Conservation (phyloP, 352 stramenopile genomes). For the Hyaloperonospora arabidopsidis region DNA sequence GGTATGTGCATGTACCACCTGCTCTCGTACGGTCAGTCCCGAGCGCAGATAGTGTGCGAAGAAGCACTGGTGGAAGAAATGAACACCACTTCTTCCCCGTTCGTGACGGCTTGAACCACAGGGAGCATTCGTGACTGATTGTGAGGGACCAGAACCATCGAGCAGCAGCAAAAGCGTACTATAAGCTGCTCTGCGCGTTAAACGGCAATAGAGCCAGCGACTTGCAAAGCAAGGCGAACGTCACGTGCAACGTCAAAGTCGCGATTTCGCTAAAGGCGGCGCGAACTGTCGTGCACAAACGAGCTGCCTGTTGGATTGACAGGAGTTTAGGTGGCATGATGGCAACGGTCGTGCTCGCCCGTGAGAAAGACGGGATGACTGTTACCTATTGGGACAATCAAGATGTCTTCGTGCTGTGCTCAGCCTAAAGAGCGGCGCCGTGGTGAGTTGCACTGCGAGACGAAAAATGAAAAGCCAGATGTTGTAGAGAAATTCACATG, state of each 20-base stretch:
- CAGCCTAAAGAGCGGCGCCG: slow-evolving; percentile 19
- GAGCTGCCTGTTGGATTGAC: slow-evolving; percentile 50
- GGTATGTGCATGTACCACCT: slow-evolving; percentile 5
- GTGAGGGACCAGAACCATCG: slow-evolving; percentile 60
- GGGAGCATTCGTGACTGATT: slow-evolving; percentile 69
- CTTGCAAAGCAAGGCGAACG: slow-evolving; percentile 11
- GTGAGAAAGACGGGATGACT: slow-evolving; percentile 54
- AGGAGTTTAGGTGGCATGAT: slow-evolving; percentile 75
- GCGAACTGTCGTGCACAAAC: slow-evolving; percentile 29
- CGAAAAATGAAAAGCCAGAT: slow-evolving; percentile 78
- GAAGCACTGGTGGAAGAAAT: slow-evolving; percentile 42
- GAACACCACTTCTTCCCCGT: slow-evolving; percentile 59
- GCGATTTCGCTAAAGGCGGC: slow-evolving; percentile 51
- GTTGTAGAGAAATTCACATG: slow-evolving; percentile 50
- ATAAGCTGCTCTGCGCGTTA: slow-evolving; percentile 16
- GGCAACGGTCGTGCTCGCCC: slow-evolving; percentile 52
- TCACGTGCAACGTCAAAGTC: slow-evolving; percentile 36
- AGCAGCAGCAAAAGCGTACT: slow-evolving; percentile 40
- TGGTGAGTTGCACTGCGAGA: slow-evolving; percentile 55
- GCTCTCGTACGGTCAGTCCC: not conserved
- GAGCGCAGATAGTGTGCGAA: not conserved
- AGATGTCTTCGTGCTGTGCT: slow-evolving; percentile 44
- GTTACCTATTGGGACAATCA: slow-evolving; percentile 73
- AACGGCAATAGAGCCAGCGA: not conserved
- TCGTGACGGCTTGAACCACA: slow-evolving; percentile 72